Base-by-base conservation (phyloP, 2,329 filamentous ascomycete species). In the Pseudopithomyces maydicus region DNA sequence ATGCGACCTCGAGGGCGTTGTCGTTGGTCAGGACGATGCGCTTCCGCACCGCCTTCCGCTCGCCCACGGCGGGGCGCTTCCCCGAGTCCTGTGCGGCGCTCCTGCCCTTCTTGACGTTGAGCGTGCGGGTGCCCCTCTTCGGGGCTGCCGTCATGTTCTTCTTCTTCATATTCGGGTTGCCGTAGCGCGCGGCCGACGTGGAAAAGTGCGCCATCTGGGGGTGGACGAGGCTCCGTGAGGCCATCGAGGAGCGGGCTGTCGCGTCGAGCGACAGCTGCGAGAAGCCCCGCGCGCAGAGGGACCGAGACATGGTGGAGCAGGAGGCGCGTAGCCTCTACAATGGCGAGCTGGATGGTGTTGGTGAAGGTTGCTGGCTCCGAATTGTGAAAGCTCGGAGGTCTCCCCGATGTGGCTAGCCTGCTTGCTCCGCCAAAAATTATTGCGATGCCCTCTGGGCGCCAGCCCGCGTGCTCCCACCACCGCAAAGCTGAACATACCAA, bases 1-100 rank as follows among this genome's bases (percentile, higher is more conserved):
- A 90, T 22, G 81, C 73, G 7, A 98, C 89, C 57, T 89, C 86
- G 36, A 97, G 80, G 48, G 95, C 95, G 78, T 97, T 98, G 76
- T 91, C 90, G 79, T 98, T 99, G 81, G 90, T 94, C 58, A 99
- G 86, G 57, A 96, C 88, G 69, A 99, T 91, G 66, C 91, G 88
- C 81, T 96, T 97, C 64, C 92, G 88, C 73, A 91, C 82, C 26
- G 91, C 90, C 79, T 92, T 96, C 64, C 93, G 87, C 82, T 97
- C 93, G 64, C 93, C 94, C 2, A 86, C 82, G 12, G 81, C 81
- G 19, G 90, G 89, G 15, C 86, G 82, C 76, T 77, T 76, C 23
- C 74, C 76, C 14, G 74, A 71, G n/a, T 79, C 77, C n/a, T 69
- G 68, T 65, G 35, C 66, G 63, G 60, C 78, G 80, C 45, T 66